Base-by-base conservation (phyloP, 352 stramenopile species). In the Paralagenidium karlingii region DNA sequence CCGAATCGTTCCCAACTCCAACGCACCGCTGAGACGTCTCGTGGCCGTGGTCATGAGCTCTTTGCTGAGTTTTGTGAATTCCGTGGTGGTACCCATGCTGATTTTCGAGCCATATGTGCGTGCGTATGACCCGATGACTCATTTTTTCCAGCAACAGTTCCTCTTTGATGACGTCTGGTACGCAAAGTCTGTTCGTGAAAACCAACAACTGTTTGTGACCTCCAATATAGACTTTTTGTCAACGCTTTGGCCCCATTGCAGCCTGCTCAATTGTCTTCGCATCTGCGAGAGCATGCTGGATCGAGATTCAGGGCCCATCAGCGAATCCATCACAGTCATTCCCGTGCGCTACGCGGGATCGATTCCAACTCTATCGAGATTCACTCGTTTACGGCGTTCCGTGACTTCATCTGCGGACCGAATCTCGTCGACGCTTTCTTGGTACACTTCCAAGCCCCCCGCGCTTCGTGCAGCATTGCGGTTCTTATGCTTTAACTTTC, bases 151-250 rank as follows among this genome's bases (percentile, higher is more conserved):
- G 5, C 37, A 57, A 15, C 5, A 22, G 11, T 16, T 63, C 9
- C 40, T 71, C 9, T 80, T 76, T 27, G 54, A 53, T 5, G 66
- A 80, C 24, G 46, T 54, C 32, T 49, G 20, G 21, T 76, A 71
- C 22, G 43, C 43, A 5, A 69, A 62, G 25, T 42, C 76, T 18
- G 55, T 80, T 3, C 50, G 63, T 9, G 49, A 57, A 29, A 49
- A 34, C n/a, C 45, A 43, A 5, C 50, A 63, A 28, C 34, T 63
- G 15, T 43, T 60, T 8, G 46, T 34, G 2, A 24, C 34, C 13
- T 33, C 31, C 3, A 43, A 31, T 24, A 5, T 40, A 19, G 50
- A 60, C 24, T 27, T 60, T n/a, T 16, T 47, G 8, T 21, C 57
- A 19, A 63, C 49, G 19, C 12, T 45, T 11, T 36, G 53, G 3